Percentiles rank a stretch among this genome's conserved stretches.
Conservation (phyloP, 2,329 filamentous ascomycete species). For the Sarocladiaceae sp. region DNA sequence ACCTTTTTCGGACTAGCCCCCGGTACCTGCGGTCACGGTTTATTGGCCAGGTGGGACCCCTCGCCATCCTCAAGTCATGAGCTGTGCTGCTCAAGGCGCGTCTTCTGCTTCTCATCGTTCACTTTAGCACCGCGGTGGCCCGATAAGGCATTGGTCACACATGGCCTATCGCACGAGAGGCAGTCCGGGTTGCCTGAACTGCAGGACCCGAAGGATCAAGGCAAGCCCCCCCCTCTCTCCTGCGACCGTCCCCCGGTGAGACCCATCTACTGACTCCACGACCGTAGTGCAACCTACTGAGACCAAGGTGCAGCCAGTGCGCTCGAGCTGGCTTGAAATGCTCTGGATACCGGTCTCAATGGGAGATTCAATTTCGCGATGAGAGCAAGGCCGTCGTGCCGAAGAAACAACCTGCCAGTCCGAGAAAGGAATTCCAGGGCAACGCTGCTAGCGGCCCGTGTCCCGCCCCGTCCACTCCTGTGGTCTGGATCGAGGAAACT, state of each 20-base stretch:
- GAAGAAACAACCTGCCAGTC: neutral
- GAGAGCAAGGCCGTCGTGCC: neutral
- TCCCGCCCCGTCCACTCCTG: neutral
- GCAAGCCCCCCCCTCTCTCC: neutral
- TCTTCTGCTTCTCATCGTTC: no score
- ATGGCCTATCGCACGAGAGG: neutral
- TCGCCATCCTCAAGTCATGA: no score
- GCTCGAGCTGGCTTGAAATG: constrained; percentile 14
- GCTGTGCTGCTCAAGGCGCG: no score
- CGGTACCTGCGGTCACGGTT: no score
- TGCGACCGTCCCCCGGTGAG: no score
- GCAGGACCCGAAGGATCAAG: neutral
- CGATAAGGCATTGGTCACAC: no score
- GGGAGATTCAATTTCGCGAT: neutral
- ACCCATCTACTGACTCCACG: neutral
- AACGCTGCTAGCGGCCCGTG: neutral
- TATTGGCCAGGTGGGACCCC: no score
- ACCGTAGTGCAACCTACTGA: neutral
- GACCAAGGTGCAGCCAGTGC: constrained; percentile 6
- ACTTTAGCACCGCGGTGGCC: no score
- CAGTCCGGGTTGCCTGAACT: neutral
- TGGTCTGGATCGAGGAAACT: neutral
- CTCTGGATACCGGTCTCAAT: neutral
- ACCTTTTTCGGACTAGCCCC: no score
- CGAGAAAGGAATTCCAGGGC: neutral